Percentiles rank a stretch among this genome's conserved stretches.
phyloP scores from a whole-genome alignment of 257 asterid species.

The Gentiana straminea region DNA sequence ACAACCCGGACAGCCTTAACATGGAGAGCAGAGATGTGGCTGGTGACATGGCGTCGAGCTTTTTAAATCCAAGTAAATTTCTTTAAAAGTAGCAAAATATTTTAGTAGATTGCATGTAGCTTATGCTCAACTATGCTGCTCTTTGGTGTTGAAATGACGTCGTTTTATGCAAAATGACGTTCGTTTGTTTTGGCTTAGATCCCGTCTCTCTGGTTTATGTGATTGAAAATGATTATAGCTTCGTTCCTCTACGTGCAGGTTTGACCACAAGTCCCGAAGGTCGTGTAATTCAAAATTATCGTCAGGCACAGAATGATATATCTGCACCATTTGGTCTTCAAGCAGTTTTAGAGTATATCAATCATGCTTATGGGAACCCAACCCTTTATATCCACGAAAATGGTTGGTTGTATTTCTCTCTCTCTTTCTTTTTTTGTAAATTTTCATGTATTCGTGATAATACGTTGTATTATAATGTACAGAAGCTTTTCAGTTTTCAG shows the following conservation, averaged over 20 bases:
- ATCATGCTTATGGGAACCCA: slow-evolving; percentile 37
- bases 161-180: no score
- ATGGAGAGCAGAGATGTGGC: slow-evolving; percentile 15
- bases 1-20: slow-evolving; percentile 14
- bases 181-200: no score
- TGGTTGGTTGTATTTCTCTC: slow-evolving; percentile 11
- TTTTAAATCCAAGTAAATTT: slow-evolving; percentile 13
- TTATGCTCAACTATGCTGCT: no score
- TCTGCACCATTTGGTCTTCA: slow-evolving; percentile 23
- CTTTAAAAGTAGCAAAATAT: background rate
- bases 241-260: no score
- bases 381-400: slow-evolving; percentile 38
- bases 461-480: background rate
- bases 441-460: background rate
- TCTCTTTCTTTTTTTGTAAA: background rate
- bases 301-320: slow-evolving; percentile 14
- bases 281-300: background rate
- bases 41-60: slow-evolving; percentile 22
- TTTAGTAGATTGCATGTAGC: no score
- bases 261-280: no score
- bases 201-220: no score
- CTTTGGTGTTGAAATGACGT: no score
- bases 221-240: no score
- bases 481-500: background rate
- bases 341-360: slow-evolving; percentile 25